Conservation (phyloP, 1,284 basidiomycete species). For the Moesziomyces antarcticus region DNA sequence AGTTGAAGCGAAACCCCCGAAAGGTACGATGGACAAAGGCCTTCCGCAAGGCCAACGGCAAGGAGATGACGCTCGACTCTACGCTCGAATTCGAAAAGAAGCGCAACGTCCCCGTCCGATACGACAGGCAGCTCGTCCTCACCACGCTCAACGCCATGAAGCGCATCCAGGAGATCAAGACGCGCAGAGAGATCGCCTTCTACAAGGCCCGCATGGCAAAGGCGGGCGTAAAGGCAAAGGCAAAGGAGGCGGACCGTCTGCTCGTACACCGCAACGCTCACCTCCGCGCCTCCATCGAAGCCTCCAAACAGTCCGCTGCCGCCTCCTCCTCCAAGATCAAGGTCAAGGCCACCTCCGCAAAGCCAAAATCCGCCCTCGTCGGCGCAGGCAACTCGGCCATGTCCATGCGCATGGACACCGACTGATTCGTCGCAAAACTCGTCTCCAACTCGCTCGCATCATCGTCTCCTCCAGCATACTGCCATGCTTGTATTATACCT, state of each 20-base stretch:
- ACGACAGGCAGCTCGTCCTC: slow-evolving; percentile 91
- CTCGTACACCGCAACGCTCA: slow-evolving; percentile 62
- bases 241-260: slow-evolving; percentile 58
- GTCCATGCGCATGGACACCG: slow-evolving; percentile 58
- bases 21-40: slow-evolving; percentile 99
- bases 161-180: slow-evolving; percentile 90
- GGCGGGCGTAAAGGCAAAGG: slow-evolving; percentile 59
- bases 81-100: slow-evolving; percentile 99
- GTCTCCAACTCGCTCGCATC: neutral
- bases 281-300: slow-evolving; percentile 55
- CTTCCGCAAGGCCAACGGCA: slow-evolving; percentile 97
- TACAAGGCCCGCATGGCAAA: slow-evolving; percentile 70
- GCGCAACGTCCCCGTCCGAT: slow-evolving; percentile 95
- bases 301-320: slow-evolving; percentile 28
- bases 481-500: slow-evolving; percentile 41
- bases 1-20: slow-evolving; percentile 99
- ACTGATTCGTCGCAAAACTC: slow-evolving; percentile 9
- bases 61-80: slow-evolving; percentile 99
- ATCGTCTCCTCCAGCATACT: slow-evolving; percentile 7
- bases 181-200: slow-evolving; percentile 92
- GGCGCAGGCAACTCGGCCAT: slow-evolving; percentile 47
- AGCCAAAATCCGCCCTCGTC: slow-evolving; percentile 55
- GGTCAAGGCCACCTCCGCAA: slow-evolving; percentile 47
- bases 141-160: slow-evolving; percentile 98
- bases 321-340: slow-evolving; percentile 50